Conservation (phyloP, 2,329 filamentous ascomycete species). For the Plenodomus tracheiphilus region DNA sequence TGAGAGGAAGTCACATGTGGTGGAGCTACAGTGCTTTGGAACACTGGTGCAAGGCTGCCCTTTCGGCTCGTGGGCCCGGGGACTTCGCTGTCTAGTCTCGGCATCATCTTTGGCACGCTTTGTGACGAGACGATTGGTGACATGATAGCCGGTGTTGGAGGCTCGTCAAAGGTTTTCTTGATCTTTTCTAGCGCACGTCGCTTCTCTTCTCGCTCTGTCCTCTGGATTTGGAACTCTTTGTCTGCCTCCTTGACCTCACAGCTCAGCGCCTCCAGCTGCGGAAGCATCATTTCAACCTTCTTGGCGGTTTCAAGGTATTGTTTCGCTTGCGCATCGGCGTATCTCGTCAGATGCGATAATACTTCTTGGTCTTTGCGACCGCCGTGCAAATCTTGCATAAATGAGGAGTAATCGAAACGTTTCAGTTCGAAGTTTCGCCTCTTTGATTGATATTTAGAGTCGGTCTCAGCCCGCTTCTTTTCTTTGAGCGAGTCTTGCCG, state of each 20-base stretch:
- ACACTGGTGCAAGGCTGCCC: conserved; percentile 36
- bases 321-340: conserved; percentile 85
- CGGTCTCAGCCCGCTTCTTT: conserved; percentile 93
- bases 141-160: conserved; percentile 23
- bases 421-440: conserved; percentile 94
- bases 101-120: conserved; percentile 22
- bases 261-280: conserved; percentile 85
- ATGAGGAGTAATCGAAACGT: conserved; percentile 97
- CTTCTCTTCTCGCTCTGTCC: conserved; percentile 95
- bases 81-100: conserved; percentile 29
- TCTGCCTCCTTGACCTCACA: conserved; percentile 90
- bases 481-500: conserved; percentile 94
- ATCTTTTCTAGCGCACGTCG: conserved; percentile 86
- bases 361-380: conserved; percentile 99
- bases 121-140: conserved; percentile 30
- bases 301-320: conserved; percentile 81
- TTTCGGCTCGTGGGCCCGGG: conserved; percentile 28
- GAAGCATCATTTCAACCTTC: conserved; percentile 83
- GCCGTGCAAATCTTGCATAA: conserved; percentile 98
- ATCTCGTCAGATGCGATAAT: conserved; percentile 89
- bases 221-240: conserved; percentile 94
- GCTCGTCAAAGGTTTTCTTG: conserved; percentile 55
- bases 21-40: conserved; percentile 40
- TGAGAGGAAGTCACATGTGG: conserved; percentile 29
- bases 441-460: conserved; percentile 94